Evolutionary conservation across 805 yeast genomes (phyloP).

Genomic region (Hanseniaspora singularis): DNA sequence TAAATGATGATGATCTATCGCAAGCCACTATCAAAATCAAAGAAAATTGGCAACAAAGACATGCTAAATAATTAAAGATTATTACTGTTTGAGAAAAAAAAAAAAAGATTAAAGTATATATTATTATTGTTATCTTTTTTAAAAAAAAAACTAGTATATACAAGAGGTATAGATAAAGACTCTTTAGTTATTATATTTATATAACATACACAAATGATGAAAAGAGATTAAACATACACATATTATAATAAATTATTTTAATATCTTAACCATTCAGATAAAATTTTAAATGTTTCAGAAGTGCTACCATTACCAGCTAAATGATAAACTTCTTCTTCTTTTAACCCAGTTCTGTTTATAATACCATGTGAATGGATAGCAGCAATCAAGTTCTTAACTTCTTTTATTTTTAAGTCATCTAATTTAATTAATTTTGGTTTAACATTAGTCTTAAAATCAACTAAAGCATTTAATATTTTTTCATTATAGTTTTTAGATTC

Average conservation of each 20-base stretch:
- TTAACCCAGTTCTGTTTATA: constrained; percentile 1
- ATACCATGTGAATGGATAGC: constrained; percentile 7
- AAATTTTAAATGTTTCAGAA: constrained; percentile 9
- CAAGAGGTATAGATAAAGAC: background rate
- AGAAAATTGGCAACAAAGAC: constrained; percentile 52
- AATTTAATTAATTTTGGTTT: constrained; percentile 31
- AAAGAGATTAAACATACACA: too few relatives aligned
- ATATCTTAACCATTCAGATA: constrained; percentile 13
- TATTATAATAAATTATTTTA: too few relatives aligned
- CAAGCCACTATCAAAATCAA: constrained; percentile 46
- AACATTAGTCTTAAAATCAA: background rate
- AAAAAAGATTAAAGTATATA: too few relatives aligned
- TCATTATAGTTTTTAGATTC: constrained; percentile 5
- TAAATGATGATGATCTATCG: constrained; percentile 62
- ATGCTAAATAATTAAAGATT: constrained; percentile 18
- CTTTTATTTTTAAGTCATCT: constrained; percentile 44
- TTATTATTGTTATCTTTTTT: too few relatives aligned
- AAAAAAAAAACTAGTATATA: too few relatives aligned
- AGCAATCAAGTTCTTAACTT: background rate
- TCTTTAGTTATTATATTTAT: background rate
- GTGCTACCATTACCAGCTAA: constrained; percentile 13
- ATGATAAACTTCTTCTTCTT: constrained; percentile 7
- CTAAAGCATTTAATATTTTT: constrained; percentile 1
- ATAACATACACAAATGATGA: too few relatives aligned
- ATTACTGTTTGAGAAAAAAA: background rate